Evolutionary conservation across 495 filamentous ascomycete genomes (phyloP).

Genomic region (Cercophora sp.): DNA sequence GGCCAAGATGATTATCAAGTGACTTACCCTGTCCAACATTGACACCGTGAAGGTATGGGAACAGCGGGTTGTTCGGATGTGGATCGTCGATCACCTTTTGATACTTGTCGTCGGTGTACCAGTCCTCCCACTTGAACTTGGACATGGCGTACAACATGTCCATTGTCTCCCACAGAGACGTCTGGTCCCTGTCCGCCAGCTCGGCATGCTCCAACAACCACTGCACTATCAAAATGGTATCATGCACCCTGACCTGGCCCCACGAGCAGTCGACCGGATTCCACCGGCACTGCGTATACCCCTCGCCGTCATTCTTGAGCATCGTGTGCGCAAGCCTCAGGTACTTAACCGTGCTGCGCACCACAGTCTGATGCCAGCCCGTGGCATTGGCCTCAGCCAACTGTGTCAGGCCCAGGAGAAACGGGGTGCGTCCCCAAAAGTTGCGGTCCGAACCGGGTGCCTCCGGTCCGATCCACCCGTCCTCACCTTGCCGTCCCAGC

Average conservation of each 20-base stretch:
- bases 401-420: constrained; percentile 38
- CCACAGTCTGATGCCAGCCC: constrained; percentile 29
- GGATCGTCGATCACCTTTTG: constrained; percentile 15
- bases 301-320: constrained; percentile 23
- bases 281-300: constrained; percentile 9
- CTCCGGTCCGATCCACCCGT: constrained; percentile 62
- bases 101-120: constrained; percentile 10
- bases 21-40: constrained; percentile 31
- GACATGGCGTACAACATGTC: constrained; percentile 13
- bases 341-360: constrained; percentile 35
- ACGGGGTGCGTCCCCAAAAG: constrained; percentile 50
- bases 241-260: constrained; percentile 23
- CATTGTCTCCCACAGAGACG: constrained; percentile 30
- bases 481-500: constrained; percentile 45
- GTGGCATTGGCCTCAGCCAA: constrained; percentile 45
- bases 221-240: constrained; percentile 28
- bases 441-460: constrained; percentile 37
- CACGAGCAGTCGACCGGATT: constrained; percentile 13
- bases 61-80: background rate
- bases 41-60: constrained; percentile 25
- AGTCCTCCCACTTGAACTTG: constrained; percentile 15
- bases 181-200: background rate
- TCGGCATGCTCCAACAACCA: constrained; percentile 50
- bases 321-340: constrained; percentile 38
- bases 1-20: background rate